phyloP scores from a whole-genome alignment of 2,329 filamentous ascomycete genomes.

The Cordyceps javanica region DNA sequence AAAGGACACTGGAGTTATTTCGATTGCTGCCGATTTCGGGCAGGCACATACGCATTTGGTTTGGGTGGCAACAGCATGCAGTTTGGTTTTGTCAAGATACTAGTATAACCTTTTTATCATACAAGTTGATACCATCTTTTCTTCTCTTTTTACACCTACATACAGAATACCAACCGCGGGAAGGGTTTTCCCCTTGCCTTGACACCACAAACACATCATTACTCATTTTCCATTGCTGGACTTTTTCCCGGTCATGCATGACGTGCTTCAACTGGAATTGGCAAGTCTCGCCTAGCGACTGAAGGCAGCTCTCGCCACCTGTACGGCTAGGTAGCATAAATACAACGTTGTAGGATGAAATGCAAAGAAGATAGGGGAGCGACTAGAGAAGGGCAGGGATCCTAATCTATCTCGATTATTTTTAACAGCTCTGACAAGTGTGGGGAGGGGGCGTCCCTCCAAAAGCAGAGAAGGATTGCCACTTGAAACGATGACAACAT shows the following conservation, averaged over 20 bases:
- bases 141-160: neutral
- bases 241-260: neutral
- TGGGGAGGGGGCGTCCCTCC: neutral
- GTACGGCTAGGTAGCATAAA: neutral
- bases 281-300: neutral
- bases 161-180: neutral
- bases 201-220: too few species aligned
- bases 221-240: too few species aligned
- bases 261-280: neutral
- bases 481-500: neutral
- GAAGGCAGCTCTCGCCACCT: neutral
- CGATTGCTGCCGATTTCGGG: neutral
- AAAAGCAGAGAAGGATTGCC: neutral
- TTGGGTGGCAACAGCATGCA: neutral
- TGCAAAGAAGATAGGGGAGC: neutral
- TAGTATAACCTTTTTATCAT: neutral
- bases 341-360: neutral
- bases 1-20: conserved; percentile 3
- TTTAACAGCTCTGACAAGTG: conserved; percentile 1
- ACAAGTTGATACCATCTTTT: neutral
- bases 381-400: neutral
- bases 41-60: neutral
- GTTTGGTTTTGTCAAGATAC: neutral
- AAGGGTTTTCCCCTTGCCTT: too few species aligned
- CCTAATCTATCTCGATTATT: conserved; percentile 1